A percentile compares a stretch with the other conserved stretches of the same genome.
These are phyloP conservation scores for Candida neerlandica DNA, from an alignment of 1,139 yeast species.

Conservation along the genomic window DNA sequence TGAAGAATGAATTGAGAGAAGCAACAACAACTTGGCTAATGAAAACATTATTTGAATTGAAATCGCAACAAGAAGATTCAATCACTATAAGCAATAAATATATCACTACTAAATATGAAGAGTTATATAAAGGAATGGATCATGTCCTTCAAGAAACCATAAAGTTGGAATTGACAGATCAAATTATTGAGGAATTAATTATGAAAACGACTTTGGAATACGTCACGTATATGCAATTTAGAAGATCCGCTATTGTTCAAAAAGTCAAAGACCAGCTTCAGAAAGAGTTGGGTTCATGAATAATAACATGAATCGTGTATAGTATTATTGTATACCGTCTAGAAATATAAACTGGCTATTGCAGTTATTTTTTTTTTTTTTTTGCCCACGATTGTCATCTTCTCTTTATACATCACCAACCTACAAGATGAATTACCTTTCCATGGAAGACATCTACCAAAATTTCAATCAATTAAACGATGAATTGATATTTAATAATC, in stretches of 20 bases:
- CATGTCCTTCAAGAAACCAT: neutral
- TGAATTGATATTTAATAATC: neutral
- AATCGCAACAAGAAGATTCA: neutral
- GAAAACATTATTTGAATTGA: neutral
- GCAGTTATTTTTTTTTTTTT: neutral
- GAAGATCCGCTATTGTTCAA: slow-evolving; percentile 1
- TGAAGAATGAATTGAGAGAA: neutral
- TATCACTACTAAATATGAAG: neutral
- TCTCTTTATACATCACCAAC: neutral
- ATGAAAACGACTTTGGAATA: neutral
- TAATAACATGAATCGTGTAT: neutral
- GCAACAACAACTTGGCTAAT: neutral
- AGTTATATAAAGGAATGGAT: neutral
- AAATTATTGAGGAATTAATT: neutral
- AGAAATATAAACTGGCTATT: neutral
- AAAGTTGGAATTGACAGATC: neutral
- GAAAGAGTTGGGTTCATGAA: neutral
- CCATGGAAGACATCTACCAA: slow-evolving; percentile 1
- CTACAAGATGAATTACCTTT: neutral
- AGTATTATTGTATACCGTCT: neutral
- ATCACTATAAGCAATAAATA: neutral
- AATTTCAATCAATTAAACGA: slow-evolving; percentile 2
- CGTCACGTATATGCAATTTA: neutral
- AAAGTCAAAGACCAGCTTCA: neutral
- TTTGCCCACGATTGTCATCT: neutral